These are phyloP conservation scores for Coniella vitis DNA, from an alignment of 2,329 filamentous ascomycete species.

Conservation along the genomic window DNA sequence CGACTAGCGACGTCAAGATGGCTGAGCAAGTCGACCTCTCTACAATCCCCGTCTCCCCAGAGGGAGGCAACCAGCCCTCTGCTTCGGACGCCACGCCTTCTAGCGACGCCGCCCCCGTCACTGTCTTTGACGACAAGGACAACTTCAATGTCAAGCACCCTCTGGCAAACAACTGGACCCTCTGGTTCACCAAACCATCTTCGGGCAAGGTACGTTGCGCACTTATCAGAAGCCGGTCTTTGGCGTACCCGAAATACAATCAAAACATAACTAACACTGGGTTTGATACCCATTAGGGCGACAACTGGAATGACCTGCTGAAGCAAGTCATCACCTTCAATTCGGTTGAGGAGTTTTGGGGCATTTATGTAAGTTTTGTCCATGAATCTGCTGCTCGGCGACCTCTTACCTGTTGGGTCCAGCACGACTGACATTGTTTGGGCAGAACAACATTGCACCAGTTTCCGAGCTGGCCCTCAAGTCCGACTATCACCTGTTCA, in stretches of 20 bases:
- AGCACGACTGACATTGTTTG: not conserved
- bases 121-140: slow-evolving; percentile 95
- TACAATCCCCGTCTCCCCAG: slow-evolving; percentile 61
- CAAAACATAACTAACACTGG: slow-evolving; percentile 18
- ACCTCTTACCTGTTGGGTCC: not conserved
- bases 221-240: too few relatives aligned
- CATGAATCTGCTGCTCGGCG: too few relatives aligned
- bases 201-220: slow-evolving; percentile 73
- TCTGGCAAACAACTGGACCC: slow-evolving; percentile 93
- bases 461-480: slow-evolving; percentile 94
- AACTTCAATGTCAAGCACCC: slow-evolving; percentile 99
- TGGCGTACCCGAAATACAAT: too few relatives aligned
- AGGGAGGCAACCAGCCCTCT: slow-evolving; percentile 50
- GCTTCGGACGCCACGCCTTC: slow-evolving; percentile 36
- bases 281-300: slow-evolving; percentile 53
- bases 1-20: slow-evolving; percentile 25
- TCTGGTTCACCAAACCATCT: slow-evolving; percentile 99
- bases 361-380: slow-evolving; percentile 77
- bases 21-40: slow-evolving; percentile 58
- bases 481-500: slow-evolving; percentile 99
- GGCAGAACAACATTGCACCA: slow-evolving; percentile 93
- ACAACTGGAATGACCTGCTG: slow-evolving; percentile 97
- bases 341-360: slow-evolving; percentile 99
- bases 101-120: slow-evolving; percentile 61
- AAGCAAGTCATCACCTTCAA: slow-evolving; percentile 99